A percentile compares a stretch with the other conserved stretches of the same genome.
Evolutionary conservation across 179 eudicot genomes (phyloP).

Genomic region (Amaranthus tricolor): DNA sequence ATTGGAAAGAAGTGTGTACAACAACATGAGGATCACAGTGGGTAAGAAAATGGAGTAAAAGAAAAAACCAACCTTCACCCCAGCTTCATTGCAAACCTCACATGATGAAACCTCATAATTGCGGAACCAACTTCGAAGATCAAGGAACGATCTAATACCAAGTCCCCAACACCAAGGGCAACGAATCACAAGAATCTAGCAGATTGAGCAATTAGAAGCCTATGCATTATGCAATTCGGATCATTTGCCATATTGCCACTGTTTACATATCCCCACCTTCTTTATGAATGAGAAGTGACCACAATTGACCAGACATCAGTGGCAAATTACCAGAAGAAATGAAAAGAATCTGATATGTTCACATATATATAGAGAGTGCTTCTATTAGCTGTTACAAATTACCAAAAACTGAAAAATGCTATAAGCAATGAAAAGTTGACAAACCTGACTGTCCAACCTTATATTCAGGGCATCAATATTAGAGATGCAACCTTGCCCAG

Average conservation of each 20-base stretch:
- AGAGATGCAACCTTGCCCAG: constrained; percentile 67
- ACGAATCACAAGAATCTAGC: not conserved
- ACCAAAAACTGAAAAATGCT: not conserved
- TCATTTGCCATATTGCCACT: not conserved
- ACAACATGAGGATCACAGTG: too few species aligned
- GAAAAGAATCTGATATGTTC: not conserved
- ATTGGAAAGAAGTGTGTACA: too few species aligned
- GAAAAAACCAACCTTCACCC: constrained; percentile 56
- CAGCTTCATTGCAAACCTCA: constrained; percentile 93
- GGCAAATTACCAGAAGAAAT: not conserved
- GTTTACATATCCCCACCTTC: not conserved
- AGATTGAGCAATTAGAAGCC: not conserved
- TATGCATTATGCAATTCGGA: not conserved
- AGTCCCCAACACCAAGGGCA: constrained; percentile 39
- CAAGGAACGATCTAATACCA: constrained; percentile 90
- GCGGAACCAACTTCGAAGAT: constrained; percentile 93
- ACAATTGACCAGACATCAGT: not conserved
- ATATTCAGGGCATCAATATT: constrained; percentile 66
- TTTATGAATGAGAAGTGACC: not conserved
- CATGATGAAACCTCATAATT: constrained; percentile 73
- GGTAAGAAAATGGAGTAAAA: not conserved
- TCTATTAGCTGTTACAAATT: not conserved
- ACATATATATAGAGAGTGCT: too few species aligned
- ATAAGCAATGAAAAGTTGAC: constrained; percentile 1
- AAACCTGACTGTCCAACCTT: constrained; percentile 76